Conservation (phyloP, 2,329 filamentous ascomycete genomes). For the Bipolaris gigantea region DNA sequence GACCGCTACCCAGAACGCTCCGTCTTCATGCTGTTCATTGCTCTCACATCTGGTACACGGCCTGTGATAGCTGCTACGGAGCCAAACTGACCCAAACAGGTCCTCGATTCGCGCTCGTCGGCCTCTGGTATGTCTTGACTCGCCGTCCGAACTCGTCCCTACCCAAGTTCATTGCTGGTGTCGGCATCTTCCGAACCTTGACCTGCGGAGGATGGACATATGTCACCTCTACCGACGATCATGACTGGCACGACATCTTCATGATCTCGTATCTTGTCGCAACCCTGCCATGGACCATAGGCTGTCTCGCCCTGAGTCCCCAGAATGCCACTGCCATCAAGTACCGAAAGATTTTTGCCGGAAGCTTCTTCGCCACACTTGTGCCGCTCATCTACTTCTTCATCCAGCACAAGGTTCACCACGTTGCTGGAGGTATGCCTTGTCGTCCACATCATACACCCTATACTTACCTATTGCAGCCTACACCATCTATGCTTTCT, state of each 20-base stretch:
- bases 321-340: conserved; percentile 79
- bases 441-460: background rate
- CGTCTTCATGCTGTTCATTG: conserved; percentile 96
- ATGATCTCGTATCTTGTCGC: conserved; percentile 98
- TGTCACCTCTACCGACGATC: conserved; percentile 95
- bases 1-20: conserved; percentile 96
- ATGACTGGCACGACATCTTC: conserved; percentile 98
- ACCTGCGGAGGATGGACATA: conserved; percentile 99
- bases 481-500: conserved; percentile 96
- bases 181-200: conserved; percentile 83
- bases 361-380: conserved; percentile 85
- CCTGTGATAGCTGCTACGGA: background rate
- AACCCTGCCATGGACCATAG: conserved; percentile 92
- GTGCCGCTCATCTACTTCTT: conserved; percentile 94
- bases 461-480: conserved; percentile 59
- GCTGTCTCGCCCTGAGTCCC: conserved; percentile 85
- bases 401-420: conserved; percentile 97
- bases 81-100: conserved; percentile 54
- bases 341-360: conserved; percentile 83
- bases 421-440: conserved; percentile 80
- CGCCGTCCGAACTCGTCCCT: conserved; percentile 72
- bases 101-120: conserved; percentile 87
- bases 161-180: conserved; percentile 77
- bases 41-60: conserved; percentile 77
- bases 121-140: conserved; percentile 88